Evolutionary conservation across 108 stramenopile genomes (phyloP), one percentile per base, ranked within the genome.

Genomic region (Skeletonema potamos): DNA sequence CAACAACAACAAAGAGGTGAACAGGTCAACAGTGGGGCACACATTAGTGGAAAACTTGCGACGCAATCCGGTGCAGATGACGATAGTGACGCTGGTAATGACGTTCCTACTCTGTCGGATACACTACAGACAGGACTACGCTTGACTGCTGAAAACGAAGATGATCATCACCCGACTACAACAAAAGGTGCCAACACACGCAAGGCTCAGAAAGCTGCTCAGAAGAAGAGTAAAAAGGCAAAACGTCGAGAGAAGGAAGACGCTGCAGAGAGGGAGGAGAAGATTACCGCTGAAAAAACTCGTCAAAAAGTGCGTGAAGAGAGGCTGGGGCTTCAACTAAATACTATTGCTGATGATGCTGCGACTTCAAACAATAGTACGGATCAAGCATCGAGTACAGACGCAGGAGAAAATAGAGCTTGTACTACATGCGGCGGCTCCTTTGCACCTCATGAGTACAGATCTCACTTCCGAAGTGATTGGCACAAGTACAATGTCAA

Each of bases 401-500:
- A 51, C 7, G 22, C 9, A 18, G 69, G 48, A 24, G 86, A 62
- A 27, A 66, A 63, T 9, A 89, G 90, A 58, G 75, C 81, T 13
- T 96, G 96, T 81, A 93, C 88, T 51, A 97, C 91, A 6, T 94
- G 93, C 65, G 92, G 91, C 2, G 96, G 94, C n/a, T 62, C 65
- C 7, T 95, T 95, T 55, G 70, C 77, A 18, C 78, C 83, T 15
- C 64, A 83, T 18, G 89, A 72, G 43, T 95, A 96, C 59, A 76
- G 97, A 41, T 79, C 90, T 9, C 98, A 99, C 66, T 99, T 96
- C 85, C 85, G 90, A 29, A 85, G 86, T 48, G 96, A 97, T 74
- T 96, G 96, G 96, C 97, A 98, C 75, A 83, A 93, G 11, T 96
- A 93, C 84, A 99, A 99, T 77, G 86, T 96, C 51, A 97, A 97